These are phyloP conservation scores for Sphagnum tenellum DNA, from an alignment of 225 moss, liverwort and hornwort genomes.

Conservation along the genomic window DNA sequence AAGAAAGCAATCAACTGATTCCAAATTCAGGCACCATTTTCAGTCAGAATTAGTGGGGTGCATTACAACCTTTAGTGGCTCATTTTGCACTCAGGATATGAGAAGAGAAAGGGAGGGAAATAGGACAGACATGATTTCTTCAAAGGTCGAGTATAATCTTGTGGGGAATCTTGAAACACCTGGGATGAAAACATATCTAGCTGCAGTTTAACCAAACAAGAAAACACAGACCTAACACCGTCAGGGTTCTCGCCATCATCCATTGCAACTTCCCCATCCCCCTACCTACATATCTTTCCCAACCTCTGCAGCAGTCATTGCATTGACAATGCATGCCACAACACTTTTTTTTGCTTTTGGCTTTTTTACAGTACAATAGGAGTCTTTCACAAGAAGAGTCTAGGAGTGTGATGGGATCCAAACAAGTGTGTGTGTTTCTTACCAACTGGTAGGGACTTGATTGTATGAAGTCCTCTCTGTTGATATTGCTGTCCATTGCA, in stretches of 20 bases:
- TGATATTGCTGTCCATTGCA: constrained; percentile 65
- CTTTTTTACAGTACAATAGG: no score
- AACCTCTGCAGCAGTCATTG: no score
- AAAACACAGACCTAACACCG: constrained; percentile 31
- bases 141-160: constrained; percentile 50
- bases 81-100: no score
- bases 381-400: no score
- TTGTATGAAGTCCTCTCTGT: constrained; percentile 67
- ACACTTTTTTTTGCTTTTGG: no score
- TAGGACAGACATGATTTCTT: constrained; percentile 51
- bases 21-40: no score
- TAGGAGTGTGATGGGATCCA: no score
- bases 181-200: constrained; percentile 97
- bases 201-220: constrained; percentile 62
- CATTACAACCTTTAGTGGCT: background rate
- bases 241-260: constrained; percentile 14
- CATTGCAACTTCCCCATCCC: constrained; percentile 9
- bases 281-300: no score
- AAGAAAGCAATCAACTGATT: no score
- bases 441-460: constrained; percentile 92
- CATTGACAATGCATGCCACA: no score
- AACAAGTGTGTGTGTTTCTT: constrained; percentile 5
- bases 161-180: constrained; percentile 77
- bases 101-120: background rate
- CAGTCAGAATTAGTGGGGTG: no score